Evolutionary conservation across 257 asterid genomes (phyloP), one percentile per base, ranked within the genome.

Genomic region (Solanum tacnaense): DNA sequence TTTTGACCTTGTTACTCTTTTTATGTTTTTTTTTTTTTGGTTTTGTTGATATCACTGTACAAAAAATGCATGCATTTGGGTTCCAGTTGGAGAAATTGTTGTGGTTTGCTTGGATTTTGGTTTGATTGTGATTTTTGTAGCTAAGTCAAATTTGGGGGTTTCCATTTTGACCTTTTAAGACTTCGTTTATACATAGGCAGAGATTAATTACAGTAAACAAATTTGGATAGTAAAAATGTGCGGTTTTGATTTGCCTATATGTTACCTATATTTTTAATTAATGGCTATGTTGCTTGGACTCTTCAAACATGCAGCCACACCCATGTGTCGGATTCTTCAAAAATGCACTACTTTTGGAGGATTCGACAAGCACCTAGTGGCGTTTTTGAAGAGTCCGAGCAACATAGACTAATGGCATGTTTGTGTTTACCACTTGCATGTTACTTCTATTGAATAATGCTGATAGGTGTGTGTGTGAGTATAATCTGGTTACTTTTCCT

Each of bases 201-300:
- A 60, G 82, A 11, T 79, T 49, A 44, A 10, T 67, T 68, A n/a
- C 23, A 60, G 83, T 39, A 52, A 52, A 90, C 88, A 88, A 71
- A 84, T 70, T 91, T 93, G 92, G 93, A 92, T 92, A 94, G 74
- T 93, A 87, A 89, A 92, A 90, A 90, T 94, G 95, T 91, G 67
- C 21, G 86, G 4, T 70, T 87, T 88, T 58, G n/a, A 25, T 67
- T 87, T 86, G 3, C n/a, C n/a, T 7, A 78, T 84, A 62, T 81
- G 46, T 84, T 6, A 31, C 27, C 29, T 70, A 38, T 27, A 9
- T 32, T 72, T 32, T 72, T 32, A 11, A 16, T 72, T 72, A 70
- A 70, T 70, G 74, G 23, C 11, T 13, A 68, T 13, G 75, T 6
- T 68, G 11, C 36, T 68, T 7, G 23, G 36, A 68, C 36, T 68